Evolutionary conservation across 1,284 basidiomycete genomes (phyloP).

Genomic region (Leccinum griseonigrum): DNA sequence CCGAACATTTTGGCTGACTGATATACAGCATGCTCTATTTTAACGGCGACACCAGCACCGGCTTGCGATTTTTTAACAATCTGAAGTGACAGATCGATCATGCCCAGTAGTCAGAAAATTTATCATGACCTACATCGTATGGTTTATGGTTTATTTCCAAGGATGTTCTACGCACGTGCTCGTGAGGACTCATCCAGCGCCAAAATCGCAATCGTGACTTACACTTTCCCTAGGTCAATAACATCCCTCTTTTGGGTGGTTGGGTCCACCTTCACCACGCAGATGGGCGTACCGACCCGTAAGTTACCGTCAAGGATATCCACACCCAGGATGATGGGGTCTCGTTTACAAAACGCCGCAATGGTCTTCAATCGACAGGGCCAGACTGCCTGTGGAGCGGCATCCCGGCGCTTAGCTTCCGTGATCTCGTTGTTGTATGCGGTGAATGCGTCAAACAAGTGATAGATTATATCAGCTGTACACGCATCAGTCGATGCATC

Average conservation of each 20-base stretch:
- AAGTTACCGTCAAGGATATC: constrained; percentile 94
- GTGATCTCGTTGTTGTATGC: constrained; percentile 93
- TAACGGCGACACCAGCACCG: constrained; percentile 95
- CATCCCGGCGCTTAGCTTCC: constrained; percentile 91
- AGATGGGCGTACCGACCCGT: constrained; percentile 93
- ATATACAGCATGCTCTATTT: constrained; percentile 97
- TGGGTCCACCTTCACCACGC: constrained; percentile 90
- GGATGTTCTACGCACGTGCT: constrained; percentile 64
- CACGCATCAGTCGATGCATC: constrained; percentile 2
- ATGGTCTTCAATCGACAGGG: constrained; percentile 93
- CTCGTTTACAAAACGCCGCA: constrained; percentile 92
- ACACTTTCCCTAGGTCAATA: constrained; percentile 94
- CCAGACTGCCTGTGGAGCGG: constrained; percentile 96
- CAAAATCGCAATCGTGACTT: constrained; percentile 32
- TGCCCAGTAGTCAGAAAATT: not conserved
- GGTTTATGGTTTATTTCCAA: constrained; percentile 93
- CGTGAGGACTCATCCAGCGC: constrained; percentile 9
- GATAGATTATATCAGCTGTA: constrained; percentile 96
- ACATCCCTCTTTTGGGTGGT: constrained; percentile 88
- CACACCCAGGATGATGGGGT: constrained; percentile 96
- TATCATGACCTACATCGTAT: constrained; percentile 53
- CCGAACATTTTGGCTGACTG: constrained; percentile 95
- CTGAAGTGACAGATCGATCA: constrained; percentile 38
- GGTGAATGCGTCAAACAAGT: constrained; percentile 96
- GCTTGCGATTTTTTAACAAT: constrained; percentile 92